Evolutionary conservation across 192 early-diverging fungal genomes (phyloP), one percentile per base, ranked within the genome.

Genomic region (Dissophora globulifera): DNA sequence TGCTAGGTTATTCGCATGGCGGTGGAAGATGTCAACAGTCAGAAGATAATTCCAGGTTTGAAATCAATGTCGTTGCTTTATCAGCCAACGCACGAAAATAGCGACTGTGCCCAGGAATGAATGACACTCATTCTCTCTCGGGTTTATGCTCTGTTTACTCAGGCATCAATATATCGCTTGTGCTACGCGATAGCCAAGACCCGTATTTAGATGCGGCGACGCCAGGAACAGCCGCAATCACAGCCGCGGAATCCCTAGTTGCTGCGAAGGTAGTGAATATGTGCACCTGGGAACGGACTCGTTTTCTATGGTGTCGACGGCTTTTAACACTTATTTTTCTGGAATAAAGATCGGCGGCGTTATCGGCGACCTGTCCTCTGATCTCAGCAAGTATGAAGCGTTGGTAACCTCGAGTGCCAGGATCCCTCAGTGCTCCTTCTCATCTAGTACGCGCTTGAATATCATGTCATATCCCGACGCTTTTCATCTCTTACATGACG

Each of bases 381-480:
- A 66, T 6, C 80, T 81, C 56, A 84, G 78, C 5, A 62, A 35
- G 13, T 62, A 80, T n/a, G 81, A 81, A 43, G 83, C 83, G 22
- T 25, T 84, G 12, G 75, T 84, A 65, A 84, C 83, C 10, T 78
- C 78, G 19, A 74, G 80, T 22, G 38, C 82, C 2, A 42, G 80
- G 42, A 79, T 84, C 0, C 69, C 83, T 1, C 83, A 84, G 32
- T 84, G 83, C 50, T 82, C 83, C 13, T 84, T 74, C 47, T 69
- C 80, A 7, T 79, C 83, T 16, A 48, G 75, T 49, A 76, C 50
- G 35, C 15, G 22, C n/a, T 6, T 20, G 22, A 26, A 20, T 1
- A 4, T 45, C 3, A 20, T 19, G 22, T 16, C 0, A 20, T 41
- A 43, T 48, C 41, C 22, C 23, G 32, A 19, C 20, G 17, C 27